Evolutionary conservation across 352 stramenopile species (phyloP), one percentile per base, ranked within the genome.

Genomic region (Phytophthora pini): DNA sequence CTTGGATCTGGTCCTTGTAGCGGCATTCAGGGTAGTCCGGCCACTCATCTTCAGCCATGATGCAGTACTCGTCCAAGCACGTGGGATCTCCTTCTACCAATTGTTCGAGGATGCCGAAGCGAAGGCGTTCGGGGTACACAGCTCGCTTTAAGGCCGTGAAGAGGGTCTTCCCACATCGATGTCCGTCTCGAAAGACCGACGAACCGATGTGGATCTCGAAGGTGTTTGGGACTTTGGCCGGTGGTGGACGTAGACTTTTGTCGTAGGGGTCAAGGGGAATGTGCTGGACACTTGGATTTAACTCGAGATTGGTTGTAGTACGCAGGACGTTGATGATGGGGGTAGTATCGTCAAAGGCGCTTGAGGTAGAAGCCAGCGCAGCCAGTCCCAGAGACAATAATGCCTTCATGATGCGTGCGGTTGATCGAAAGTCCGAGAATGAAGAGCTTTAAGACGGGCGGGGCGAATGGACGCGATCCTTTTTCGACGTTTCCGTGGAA

Each of bases 31-130:
- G 60, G 32, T 81, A 71, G 24, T 80, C 72, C 12, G 84, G 84
- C 75, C 83, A 92, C 55, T 89, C 65, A 0, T 58, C 68, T 7
- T 73, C 53, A 13, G 84, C 73, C 67, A 90, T 79, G 52, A 84
- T 84, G 52, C 84, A 93, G 64, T 82, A 94, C 65, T 90, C 84
- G 29, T 86, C 73, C 27, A 92, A 62, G 59, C 86, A 94, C 22
- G 72, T 84, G 8, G 60, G 53, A 36, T 94, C 86, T 15, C 76
- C 79, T 0, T 76, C 68, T 39, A 89, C 83, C 59, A 94, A 75
- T 53, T 94, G 86, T 57, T 94, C 86, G 9, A 94, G 66, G 36
- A 94, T 76, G 34, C 86, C 86, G 68, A 94, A 92, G 59, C 78
- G 88, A 20, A 94, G 32, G 13, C 84, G 76, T 29, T 88, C 84